Evolutionary conservation across 225 moss, liverwort and hornwort species (phyloP), one percentile per base, ranked within the genome.

Genomic region (Pleurozium schreberi): DNA sequence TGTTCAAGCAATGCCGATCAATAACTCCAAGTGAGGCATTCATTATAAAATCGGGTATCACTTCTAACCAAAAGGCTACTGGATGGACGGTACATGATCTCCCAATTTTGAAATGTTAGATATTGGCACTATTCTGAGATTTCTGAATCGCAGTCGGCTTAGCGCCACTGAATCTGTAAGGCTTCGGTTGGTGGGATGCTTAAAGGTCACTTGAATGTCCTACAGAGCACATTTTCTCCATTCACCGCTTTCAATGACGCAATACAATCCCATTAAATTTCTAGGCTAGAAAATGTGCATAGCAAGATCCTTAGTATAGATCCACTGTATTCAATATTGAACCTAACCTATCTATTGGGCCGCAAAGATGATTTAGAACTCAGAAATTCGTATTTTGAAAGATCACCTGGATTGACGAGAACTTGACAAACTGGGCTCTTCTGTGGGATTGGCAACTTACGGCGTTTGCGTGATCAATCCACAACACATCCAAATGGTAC

Each of bases 401-500:
- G 73, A 73, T 33, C 19, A 73, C 53, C 43, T 68, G 27, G 36
- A 74, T 80, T 85, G 67, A 67, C 50, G 47, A 90, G 66, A 71
- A 52, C 85, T 59, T 91, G 52, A 68, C 85, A 65, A 55, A 75
- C 67, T 87, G 59, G 62, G 77, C 3, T 23, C 70, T 75, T 70
- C 43, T 70, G 52, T 90, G 92, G 87, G 84, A 76, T 67, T 82
- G 85, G 74, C 49, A 75, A 84, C n/a, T n/a, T n/a, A n/a, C 49
- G 50, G 70, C 47, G 18, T 52, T 47, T 79, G 83, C 82, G 55
- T 77, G 73, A 53, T 55, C 74, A 18, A 84, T 45, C 74, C 34
- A 75, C 81, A 47, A 89, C 85, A 90, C 85, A 90, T 90, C 90
- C 89, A 87, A 92, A 89, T 10, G 90, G 85, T 89, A 33, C 13